These are phyloP conservation scores for Lasiodiplodia sp. DNA, from an alignment of 2,329 filamentous ascomycete species.

Conservation along the genomic window DNA sequence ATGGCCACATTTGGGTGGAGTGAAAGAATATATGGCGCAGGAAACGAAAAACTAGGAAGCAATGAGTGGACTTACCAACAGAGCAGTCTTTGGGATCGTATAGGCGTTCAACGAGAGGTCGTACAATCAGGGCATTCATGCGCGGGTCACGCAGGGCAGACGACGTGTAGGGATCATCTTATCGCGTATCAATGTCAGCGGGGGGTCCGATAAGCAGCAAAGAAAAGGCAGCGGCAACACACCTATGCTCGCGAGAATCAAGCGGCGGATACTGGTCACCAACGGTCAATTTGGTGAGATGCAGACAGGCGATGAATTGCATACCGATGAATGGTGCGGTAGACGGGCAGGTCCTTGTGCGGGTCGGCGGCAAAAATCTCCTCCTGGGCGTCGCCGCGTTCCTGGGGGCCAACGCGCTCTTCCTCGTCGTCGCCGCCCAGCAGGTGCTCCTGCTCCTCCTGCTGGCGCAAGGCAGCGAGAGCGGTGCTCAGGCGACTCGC, in stretches of 20 bases:
- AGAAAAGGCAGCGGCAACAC: constrained; percentile 28
- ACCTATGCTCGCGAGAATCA: constrained; percentile 57
- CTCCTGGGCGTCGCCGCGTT: constrained; percentile 49
- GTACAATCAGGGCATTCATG: constrained; percentile 81
- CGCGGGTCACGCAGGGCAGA: constrained; percentile 81
- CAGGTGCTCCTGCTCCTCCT: constrained; percentile 58
- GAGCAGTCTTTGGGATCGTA: constrained; percentile 83
- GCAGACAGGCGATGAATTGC: not conserved
- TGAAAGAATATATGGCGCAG: not conserved
- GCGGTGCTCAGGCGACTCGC: constrained; percentile 48
- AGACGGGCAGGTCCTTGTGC: constrained; percentile 72
- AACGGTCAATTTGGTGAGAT: not conserved
- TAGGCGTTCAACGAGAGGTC: constrained; percentile 83
- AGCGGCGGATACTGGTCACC: constrained; percentile 49
- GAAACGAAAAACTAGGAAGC: not conserved
- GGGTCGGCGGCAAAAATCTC: constrained; percentile 58
- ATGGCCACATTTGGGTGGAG: not conserved
- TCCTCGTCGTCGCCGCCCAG: constrained; percentile 51
- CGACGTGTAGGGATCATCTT: constrained; percentile 71
- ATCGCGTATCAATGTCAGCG: constrained; percentile 9
- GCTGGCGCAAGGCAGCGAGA: constrained; percentile 48
- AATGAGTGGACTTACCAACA: constrained; percentile 60
- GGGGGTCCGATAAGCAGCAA: not conserved
- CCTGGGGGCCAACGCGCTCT: constrained; percentile 53
- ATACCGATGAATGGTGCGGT: constrained; percentile 76